phyloP scores from a whole-genome alignment of 768 basidiomycete species.

The Calvatia gigantea region DNA sequence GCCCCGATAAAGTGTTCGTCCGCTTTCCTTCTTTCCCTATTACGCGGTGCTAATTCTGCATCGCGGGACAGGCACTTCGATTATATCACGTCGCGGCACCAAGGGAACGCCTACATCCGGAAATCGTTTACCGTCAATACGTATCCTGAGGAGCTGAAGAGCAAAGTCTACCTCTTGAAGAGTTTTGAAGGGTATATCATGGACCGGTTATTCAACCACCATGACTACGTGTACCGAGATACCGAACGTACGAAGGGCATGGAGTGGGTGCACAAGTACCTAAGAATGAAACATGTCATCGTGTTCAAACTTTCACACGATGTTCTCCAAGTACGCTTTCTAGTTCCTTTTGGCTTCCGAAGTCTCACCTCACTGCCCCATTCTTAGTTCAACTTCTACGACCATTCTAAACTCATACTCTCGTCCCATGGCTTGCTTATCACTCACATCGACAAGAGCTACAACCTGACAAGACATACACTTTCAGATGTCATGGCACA shows the following conservation, averaged over 20 bases:
- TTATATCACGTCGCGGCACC: conserved; percentile 69
- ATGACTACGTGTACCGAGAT: conserved; percentile 80
- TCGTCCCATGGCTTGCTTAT: conserved; percentile 75
- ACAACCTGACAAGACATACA: conserved; percentile 70
- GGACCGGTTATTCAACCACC: conserved; percentile 82
- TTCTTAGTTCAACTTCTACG: conserved; percentile 94
- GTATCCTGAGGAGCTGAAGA: conserved; percentile 82
- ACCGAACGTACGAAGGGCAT: conserved; percentile 68
- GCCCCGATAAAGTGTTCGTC: conserved; percentile 83
- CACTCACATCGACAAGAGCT: conserved; percentile 90
- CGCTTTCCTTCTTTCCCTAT: neutral
- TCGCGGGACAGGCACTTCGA: conserved; percentile 71
- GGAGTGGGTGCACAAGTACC: conserved; percentile 94
- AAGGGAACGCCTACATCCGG: conserved; percentile 65
- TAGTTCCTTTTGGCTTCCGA: neutral
- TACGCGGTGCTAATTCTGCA: neutral
- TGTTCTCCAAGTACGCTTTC: conserved; percentile 73
- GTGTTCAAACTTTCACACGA: conserved; percentile 97
- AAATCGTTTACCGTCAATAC: conserved; percentile 66
- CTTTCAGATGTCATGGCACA: conserved; percentile 68
- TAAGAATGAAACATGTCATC: conserved; percentile 95
- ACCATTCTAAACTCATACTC: conserved; percentile 93
- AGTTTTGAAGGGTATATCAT: conserved; percentile 96
- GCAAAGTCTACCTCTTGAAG: conserved; percentile 88
- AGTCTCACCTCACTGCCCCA: neutral